Conservation (phyloP, 306 rosid species). For the Vigna mungo region DNA sequence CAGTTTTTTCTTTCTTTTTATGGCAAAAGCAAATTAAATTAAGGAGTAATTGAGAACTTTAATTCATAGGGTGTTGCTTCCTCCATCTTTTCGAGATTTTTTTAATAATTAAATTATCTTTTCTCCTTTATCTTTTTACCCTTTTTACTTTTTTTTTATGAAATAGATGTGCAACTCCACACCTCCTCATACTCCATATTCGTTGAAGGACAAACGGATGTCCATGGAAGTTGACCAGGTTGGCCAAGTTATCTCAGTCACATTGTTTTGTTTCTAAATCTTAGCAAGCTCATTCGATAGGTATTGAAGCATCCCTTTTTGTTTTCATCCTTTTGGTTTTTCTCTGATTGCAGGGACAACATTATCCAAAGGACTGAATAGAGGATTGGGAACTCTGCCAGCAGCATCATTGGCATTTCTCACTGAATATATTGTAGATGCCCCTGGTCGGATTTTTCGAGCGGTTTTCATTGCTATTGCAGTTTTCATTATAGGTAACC, state of each 20-base stretch:
- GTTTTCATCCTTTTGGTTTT: neutral
- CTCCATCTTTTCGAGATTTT: too few species aligned
- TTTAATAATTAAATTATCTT: too few species aligned
- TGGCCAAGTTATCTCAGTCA: neutral
- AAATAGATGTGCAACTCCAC: too few species aligned
- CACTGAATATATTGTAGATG: conserved; percentile 61
- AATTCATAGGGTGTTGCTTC: too few species aligned
- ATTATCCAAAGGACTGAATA: conserved; percentile 87
- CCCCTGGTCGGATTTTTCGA: conserved; percentile 53
- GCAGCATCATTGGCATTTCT: conserved; percentile 87
- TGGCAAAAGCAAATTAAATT: too few species aligned
- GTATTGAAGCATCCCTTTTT: neutral
- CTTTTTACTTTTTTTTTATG: too few species aligned
- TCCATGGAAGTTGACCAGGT: too few species aligned
- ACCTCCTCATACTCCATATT: too few species aligned
- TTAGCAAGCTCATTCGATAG: neutral
- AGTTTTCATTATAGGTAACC: conserved; percentile 77
- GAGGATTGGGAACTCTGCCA: conserved; percentile 86
- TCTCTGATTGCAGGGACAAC: conserved; percentile 71
- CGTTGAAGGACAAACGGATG: too few species aligned
- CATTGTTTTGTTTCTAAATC: neutral
- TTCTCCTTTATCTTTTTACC: too few species aligned
- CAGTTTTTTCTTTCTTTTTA: too few species aligned
- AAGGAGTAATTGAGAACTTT: too few species aligned
- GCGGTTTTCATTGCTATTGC: conserved; percentile 80